Percentiles rank a stretch among this genome's conserved stretches.
These are phyloP conservation scores for Triadica sebifera DNA, from an alignment of 345 rosid genomes.

Conservation along the genomic window DNA sequence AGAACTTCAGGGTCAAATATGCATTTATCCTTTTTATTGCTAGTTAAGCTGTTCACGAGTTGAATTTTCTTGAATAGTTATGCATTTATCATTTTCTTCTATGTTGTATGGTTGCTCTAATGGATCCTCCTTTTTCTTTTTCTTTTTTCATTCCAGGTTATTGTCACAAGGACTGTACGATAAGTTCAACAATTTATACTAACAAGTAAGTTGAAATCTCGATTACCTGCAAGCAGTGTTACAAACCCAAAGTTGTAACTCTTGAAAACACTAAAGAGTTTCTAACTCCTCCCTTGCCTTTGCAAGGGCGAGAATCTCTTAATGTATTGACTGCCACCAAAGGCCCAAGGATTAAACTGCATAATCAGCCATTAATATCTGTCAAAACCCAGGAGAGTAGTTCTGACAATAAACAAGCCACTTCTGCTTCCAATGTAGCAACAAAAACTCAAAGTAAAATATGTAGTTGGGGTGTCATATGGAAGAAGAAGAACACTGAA, in stretches of 20 bases:
- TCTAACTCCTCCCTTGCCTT: constrained; percentile 48
- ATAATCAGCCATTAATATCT: constrained; percentile 40
- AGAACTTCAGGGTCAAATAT: no score
- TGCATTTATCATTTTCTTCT: background rate
- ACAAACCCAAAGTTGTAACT: constrained; percentile 46
- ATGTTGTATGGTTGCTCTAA: background rate
- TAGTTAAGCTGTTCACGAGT: background rate
- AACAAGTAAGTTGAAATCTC: constrained; percentile 36
- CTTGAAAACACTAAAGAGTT: constrained; percentile 42
- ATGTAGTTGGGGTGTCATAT: constrained; percentile 82
- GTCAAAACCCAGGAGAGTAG: constrained; percentile 31
- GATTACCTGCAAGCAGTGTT: constrained; percentile 66
- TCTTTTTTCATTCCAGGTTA: constrained; percentile 50
- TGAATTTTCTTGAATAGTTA: background rate
- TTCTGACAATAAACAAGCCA: constrained; percentile 39
- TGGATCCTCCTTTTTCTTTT: no score
- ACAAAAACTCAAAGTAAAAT: constrained; percentile 44
- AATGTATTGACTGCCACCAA: constrained; percentile 35
- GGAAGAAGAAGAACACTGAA: constrained; percentile 72
- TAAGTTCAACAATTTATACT: constrained; percentile 37
- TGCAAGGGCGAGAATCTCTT: constrained; percentile 38
- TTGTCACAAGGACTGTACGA: constrained; percentile 75
- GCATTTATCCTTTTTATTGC: background rate
- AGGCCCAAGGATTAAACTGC: constrained; percentile 41
- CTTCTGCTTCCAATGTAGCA: constrained; percentile 39